These are phyloP conservation scores for Tetrapisispora namnaoensis DNA, from an alignment of 805 yeast genomes.

Conservation along the genomic window DNA sequence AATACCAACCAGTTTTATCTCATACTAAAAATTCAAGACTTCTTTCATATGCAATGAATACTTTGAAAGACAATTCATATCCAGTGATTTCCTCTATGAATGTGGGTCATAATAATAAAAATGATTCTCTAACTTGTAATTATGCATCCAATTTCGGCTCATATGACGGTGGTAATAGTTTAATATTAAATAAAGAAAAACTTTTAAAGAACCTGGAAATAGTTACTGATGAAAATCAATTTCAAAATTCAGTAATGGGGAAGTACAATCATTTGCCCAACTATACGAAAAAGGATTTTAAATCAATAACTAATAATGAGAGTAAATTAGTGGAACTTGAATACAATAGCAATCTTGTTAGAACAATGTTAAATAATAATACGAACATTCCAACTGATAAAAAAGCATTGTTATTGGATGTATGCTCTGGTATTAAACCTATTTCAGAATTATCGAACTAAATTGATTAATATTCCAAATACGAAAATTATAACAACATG, in stretches of 20 bases:
- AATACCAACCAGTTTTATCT: constrained; percentile 16
- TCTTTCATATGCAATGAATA: constrained; percentile 13
- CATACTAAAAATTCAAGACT: constrained; percentile 13
- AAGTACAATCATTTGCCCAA: constrained; percentile 11
- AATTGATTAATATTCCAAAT: background rate
- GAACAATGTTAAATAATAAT: constrained; percentile 14
- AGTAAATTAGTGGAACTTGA: constrained; percentile 10
- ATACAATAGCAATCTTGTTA: constrained; percentile 17
- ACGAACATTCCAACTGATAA: constrained; percentile 8
- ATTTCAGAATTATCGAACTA: constrained; percentile 13
- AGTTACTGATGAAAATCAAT: constrained; percentile 8
- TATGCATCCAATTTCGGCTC: constrained; percentile 62
- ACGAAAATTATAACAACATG: background rate
- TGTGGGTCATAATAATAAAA: constrained; percentile 10
- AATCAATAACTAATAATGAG: constrained; percentile 11
- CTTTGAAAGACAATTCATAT: constrained; percentile 16
- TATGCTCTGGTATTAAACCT: constrained; percentile 27
- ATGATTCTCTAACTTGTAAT: constrained; percentile 22
- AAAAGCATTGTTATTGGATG: constrained; percentile 16
- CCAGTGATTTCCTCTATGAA: constrained; percentile 21
- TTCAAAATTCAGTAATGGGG: constrained; percentile 16
- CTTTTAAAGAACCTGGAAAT: constrained; percentile 16
- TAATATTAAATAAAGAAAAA: constrained; percentile 17
- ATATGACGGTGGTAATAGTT: constrained; percentile 47
- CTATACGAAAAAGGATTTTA: constrained; percentile 7